Conservation (phyloP, 2,329 filamentous ascomycete species). For the Hypomyces perniciosus region DNA sequence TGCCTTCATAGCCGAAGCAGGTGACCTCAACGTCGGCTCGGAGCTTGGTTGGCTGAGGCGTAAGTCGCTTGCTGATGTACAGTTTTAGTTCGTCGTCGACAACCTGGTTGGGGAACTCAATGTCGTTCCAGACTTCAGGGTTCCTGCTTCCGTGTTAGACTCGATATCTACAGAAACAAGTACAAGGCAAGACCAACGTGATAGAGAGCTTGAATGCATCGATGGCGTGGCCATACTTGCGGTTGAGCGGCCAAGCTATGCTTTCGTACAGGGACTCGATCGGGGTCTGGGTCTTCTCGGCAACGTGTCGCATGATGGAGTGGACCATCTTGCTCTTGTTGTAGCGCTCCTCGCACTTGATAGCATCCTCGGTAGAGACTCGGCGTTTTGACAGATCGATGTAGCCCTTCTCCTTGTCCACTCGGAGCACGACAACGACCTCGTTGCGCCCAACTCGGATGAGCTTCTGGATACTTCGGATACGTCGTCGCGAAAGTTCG, state of each 20-base stretch:
- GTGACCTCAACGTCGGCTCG: conserved; percentile 96
- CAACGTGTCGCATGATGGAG: conserved; percentile 97
- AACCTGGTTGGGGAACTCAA: conserved; percentile 77
- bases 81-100: conserved; percentile 85
- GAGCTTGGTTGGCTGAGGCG: conserved; percentile 97
- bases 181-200: conserved; percentile 55
- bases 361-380: conserved; percentile 93
- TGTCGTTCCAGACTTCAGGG: conserved; percentile 91
- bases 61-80: conserved; percentile 96
- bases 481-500: conserved; percentile 95
- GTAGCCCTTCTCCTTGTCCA: conserved; percentile 99
- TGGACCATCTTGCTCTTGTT: conserved; percentile 99
- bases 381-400: conserved; percentile 98
- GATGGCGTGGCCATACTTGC: conserved; percentile 92
- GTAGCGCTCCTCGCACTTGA: conserved; percentile 98
- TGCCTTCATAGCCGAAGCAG: conserved; percentile 93
- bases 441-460: conserved; percentile 97
- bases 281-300: conserved; percentile 91
- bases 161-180: background rate
- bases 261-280: conserved; percentile 91
- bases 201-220: conserved; percentile 99
- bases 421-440: conserved; percentile 95
- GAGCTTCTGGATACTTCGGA: conserved; percentile 96
- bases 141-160: conserved; percentile 52
- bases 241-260: conserved; percentile 96